Evolutionary conservation across 1,139 yeast genomes (phyloP).

Genomic region (Sugiyamaella grinbergsii): DNA sequence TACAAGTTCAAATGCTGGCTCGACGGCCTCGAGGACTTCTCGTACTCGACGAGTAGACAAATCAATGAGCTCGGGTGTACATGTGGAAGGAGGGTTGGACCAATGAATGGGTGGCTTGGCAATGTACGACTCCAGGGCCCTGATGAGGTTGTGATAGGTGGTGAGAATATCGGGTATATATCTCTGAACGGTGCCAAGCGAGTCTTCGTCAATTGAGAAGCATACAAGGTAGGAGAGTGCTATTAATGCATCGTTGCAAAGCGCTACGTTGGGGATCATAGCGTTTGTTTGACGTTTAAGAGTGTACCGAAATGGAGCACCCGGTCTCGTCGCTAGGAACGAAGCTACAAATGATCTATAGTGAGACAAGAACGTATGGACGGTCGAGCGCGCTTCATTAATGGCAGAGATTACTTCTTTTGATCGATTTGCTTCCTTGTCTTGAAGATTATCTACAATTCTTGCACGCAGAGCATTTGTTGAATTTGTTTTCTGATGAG

Average conservation of each 20-base stretch:
- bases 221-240: conserved; percentile 37
- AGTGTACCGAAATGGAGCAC: conserved; percentile 39
- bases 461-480: conserved; percentile 20
- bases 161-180: conserved; percentile 42
- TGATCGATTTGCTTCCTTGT: conserved; percentile 34
- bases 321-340: conserved; percentile 29
- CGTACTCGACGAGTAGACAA: conserved; percentile 20
- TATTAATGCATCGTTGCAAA: conserved; percentile 36
- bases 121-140: conserved; percentile 34
- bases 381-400: conserved; percentile 1
- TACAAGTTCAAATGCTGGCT: conserved; percentile 36
- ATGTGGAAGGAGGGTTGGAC: conserved; percentile 36
- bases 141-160: conserved; percentile 35
- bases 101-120: conserved; percentile 41
- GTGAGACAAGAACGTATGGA: conserved; percentile 4
- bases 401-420: conserved; percentile 13
- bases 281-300: conserved; percentile 36
- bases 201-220: conserved; percentile 43
- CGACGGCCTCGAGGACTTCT: conserved; percentile 30
- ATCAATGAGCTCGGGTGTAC: conserved; percentile 1
- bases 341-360: conserved; percentile 23
- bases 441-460: conserved; percentile 29
- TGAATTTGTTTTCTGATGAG: conserved; percentile 10
- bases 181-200: conserved; percentile 45
- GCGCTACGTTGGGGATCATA: conserved; percentile 36